A percentile compares a stretch with the other conserved stretches of the same genome.
Evolutionary conservation across 2,329 filamentous ascomycete species (phyloP).

Genomic region (Sporothrix variecibatus): DNA sequence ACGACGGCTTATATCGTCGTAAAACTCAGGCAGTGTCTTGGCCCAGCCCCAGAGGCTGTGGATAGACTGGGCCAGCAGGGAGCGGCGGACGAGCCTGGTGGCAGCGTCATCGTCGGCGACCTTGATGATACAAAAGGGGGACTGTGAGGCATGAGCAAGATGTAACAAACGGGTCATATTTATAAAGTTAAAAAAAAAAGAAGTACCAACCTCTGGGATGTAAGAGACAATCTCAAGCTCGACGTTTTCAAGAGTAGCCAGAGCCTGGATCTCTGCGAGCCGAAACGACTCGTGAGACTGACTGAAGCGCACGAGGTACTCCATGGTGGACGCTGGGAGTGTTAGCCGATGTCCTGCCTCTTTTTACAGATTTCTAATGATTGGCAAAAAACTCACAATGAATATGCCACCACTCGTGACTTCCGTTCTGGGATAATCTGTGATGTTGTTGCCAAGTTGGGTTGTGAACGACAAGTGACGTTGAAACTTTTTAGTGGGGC

Average conservation of each 20-base stretch:
- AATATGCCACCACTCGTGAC: background rate
- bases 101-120: slow-evolving; percentile 68
- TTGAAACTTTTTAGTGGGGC: slow-evolving; percentile 29
- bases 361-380: background rate
- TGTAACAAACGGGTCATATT: background rate
- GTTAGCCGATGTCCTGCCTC: background rate
- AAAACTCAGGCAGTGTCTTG: slow-evolving; percentile 65
- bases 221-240: slow-evolving; percentile 75
- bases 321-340: slow-evolving; percentile 47
- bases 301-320: slow-evolving; percentile 86
- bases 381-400: background rate
- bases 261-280: slow-evolving; percentile 75
- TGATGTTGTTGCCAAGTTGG: background rate
- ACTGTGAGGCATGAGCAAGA: slow-evolving; percentile 52
- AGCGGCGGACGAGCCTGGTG: slow-evolving; percentile 67
- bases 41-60: slow-evolving; percentile 88
- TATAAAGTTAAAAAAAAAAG: background rate
- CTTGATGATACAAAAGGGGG: slow-evolving; percentile 79
- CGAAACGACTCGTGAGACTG: slow-evolving; percentile 93
- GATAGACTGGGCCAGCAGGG: slow-evolving; percentile 79
- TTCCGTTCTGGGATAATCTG: background rate
- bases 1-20: slow-evolving; percentile 60
- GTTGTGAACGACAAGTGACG: slow-evolving; percentile 8
- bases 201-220: slow-evolving; percentile 64
- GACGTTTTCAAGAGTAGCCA: slow-evolving; percentile 69